phyloP scores from a whole-genome alignment of 768 basidiomycete genomes.

The Mycena epipterygia region DNA sequence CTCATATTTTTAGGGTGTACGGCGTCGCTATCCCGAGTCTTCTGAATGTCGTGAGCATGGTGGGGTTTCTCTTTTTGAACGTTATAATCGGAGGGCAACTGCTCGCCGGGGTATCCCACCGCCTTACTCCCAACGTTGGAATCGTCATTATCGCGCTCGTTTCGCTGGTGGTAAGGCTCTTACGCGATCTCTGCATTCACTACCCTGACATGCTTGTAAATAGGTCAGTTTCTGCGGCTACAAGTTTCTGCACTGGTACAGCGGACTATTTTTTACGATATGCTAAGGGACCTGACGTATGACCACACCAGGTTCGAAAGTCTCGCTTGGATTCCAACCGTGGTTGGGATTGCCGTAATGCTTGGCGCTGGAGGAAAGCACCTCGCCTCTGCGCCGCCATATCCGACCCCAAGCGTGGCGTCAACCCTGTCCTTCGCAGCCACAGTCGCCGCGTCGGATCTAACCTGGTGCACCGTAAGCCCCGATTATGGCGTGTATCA shows the following conservation, averaged over 20 bases:
- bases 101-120: slow-evolving; percentile 65
- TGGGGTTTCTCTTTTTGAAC: slow-evolving; percentile 77
- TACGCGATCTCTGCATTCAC: not conserved
- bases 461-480: slow-evolving; percentile 59
- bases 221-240: slow-evolving; percentile 76
- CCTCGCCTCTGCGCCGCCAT: slow-evolving; percentile 52
- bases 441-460: slow-evolving; percentile 53
- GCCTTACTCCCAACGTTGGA: slow-evolving; percentile 52
- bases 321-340: slow-evolving; percentile 76
- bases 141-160: slow-evolving; percentile 57
- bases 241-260: slow-evolving; percentile 71
- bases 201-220: not conserved
- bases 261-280: not conserved
- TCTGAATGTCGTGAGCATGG: slow-evolving; percentile 70
- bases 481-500: slow-evolving; percentile 64
- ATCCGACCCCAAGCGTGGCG: slow-evolving; percentile 46
- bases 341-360: slow-evolving; percentile 72
- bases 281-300: no score
- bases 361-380: slow-evolving; percentile 76
- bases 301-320: slow-evolving; percentile 61
- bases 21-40: slow-evolving; percentile 65
- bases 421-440: slow-evolving; percentile 52
- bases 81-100: slow-evolving; percentile 80
- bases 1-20: slow-evolving; percentile 61
- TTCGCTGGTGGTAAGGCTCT: slow-evolving; percentile 49